phyloP scores from a whole-genome alignment of 23 red algal species.

The Gracilaria domingensis region DNA sequence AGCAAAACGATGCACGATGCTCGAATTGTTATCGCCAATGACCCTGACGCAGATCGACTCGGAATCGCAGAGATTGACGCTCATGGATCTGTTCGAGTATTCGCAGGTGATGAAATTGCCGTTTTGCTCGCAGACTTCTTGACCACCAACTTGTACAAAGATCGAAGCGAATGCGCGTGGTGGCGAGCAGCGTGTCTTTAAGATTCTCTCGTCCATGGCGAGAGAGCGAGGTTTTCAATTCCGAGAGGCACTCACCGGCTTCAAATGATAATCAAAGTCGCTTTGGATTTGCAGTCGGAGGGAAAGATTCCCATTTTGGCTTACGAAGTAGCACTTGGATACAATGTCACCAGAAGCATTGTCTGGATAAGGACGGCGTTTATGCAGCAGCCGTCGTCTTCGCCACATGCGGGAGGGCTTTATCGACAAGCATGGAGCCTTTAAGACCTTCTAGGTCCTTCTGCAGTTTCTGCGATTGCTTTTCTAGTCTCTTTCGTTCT shows the following conservation, averaged over 20 bases:
- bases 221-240: constrained; percentile 72
- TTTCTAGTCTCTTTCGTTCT: constrained; percentile 86
- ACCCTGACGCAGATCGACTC: constrained; percentile 96
- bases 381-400: constrained; percentile 85
- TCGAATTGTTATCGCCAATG: constrained; percentile 76
- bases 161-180: constrained; percentile 45
- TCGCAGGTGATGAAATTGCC: constrained; percentile 91
- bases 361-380: constrained; percentile 97
- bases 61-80: constrained; percentile 72
- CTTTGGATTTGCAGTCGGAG: constrained; percentile 54
- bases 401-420: constrained; percentile 75
- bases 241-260: constrained; percentile 82
- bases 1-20: constrained; percentile 1
- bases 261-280: constrained; percentile 88
- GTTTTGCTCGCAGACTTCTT: constrained; percentile 77
- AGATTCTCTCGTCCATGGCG: constrained; percentile 77
- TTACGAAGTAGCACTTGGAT: constrained; percentile 96
- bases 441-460: constrained; percentile 85
- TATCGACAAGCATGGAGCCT: constrained; percentile 84
- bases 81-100: constrained; percentile 49
- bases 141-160: constrained; percentile 33
- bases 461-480: constrained; percentile 77
- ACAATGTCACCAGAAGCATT: constrained; percentile 66
- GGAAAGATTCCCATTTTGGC: constrained; percentile 64
- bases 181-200: constrained; percentile 78